Evolutionary conservation across 2,329 filamentous ascomycete genomes (phyloP), one percentile per base, ranked within the genome.

Genomic region (Xylariomycetidae sp.): DNA sequence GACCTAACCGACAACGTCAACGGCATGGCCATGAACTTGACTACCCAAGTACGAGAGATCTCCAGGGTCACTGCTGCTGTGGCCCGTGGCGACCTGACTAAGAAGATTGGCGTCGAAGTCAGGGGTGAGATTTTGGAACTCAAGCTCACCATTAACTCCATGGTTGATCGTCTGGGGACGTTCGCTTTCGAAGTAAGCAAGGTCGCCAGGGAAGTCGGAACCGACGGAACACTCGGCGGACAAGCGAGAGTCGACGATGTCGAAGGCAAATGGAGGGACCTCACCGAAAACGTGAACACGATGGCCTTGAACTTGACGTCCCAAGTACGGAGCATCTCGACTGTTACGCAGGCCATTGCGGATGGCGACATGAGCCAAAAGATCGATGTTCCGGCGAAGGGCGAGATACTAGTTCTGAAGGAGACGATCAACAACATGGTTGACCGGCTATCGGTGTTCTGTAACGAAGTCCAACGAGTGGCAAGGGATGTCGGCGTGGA

Each of bases 391-490:
- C 84, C 94, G 51, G 90, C 90, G 34, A 88, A 90, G 60, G 90
- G 90, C 62, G 90, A 96, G 61, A 95, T 96, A 44, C 76, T 92
- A 44, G 82, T 94, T 3, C 67, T 96, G 32, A 95, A 95, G 58
- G 87, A 93, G 54, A 96, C 90, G 26, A 95, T 95, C 67, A 95
- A 95, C 59, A 90, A 95, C 78, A 95, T 95, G 90, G 90, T 96
- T 46, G 89, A 89, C 57, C 79, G 90, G 43, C 67, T 98, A 31
- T 93, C 92, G 39, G 90, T 90, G 45, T 96, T 95, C 75, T 95
- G 89, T 35, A 88, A 93, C 48, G 89, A 95, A 56, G 84, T 98
- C 44, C 92, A 96, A 63, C 78, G 89, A 49, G 90, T 98, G 19
- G 90, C 90, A 38, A 89, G 92, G 52, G 92, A 96, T 59, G 92